Evolutionary conservation across 2,329 filamentous ascomycete genomes (phyloP).

Genomic region (Cercospora sp.): DNA sequence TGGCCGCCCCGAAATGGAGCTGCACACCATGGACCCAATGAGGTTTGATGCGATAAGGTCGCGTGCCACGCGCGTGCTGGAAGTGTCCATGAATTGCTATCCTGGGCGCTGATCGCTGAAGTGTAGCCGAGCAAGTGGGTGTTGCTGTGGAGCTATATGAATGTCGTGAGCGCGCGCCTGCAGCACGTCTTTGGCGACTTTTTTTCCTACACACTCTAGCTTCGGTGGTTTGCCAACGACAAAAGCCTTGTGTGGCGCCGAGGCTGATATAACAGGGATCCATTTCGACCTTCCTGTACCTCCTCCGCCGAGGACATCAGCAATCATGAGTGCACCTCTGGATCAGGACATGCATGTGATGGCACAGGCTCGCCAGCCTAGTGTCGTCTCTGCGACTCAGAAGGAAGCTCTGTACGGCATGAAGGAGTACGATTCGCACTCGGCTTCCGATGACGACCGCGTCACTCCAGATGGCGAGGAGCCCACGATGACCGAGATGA

Average conservation of each 20-base stretch:
- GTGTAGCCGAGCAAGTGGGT: not conserved
- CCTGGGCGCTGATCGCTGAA: conserved; percentile 23
- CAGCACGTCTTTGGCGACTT: not conserved
- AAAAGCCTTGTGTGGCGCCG: not conserved
- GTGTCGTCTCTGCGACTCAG: conserved; percentile 20
- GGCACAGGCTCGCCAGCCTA: conserved; percentile 30
- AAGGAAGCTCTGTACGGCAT: conserved; percentile 23
- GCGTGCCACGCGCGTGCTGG: conserved; percentile 25
- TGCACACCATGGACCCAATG: conserved; percentile 11
- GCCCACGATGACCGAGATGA: conserved; percentile 48
- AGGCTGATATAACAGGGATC: not conserved
- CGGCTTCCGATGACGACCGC: conserved; percentile 16
- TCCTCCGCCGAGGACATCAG: not conserved
- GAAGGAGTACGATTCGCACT: conserved; percentile 18
- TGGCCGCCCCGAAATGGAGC: not conserved
- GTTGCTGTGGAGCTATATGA: conserved; percentile 10
- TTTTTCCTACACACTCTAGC: not conserved
- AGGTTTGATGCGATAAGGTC: conserved; percentile 20
- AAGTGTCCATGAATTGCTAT: conserved; percentile 12
- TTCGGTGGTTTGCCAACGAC: conserved; percentile 1
- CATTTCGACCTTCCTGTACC: not conserved
- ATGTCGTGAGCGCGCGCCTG: conserved; percentile 10
- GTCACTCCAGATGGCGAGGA: conserved; percentile 33
- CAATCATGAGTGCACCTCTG: conserved; percentile 23
- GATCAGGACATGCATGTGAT: conserved; percentile 27